Base-by-base conservation (phyloP, 129 eudicot genomes). In the Flaveria linearis region DNA sequence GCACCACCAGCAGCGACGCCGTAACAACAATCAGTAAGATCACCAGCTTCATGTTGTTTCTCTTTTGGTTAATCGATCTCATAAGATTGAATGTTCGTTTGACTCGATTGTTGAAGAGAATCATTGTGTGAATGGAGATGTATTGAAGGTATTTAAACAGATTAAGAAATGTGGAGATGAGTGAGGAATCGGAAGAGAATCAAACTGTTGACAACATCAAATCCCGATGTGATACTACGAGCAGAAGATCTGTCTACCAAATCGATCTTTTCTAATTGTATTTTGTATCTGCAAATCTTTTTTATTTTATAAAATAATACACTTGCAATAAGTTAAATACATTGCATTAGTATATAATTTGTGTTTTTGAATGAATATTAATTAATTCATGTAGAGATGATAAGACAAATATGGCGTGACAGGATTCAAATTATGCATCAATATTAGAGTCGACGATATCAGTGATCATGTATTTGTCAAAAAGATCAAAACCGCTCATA, bases 1-100 rank as follows among this genome's bases (percentile, higher is more conserved):
- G 92, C 76, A 85, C 71, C 41, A 80, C 82, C 30, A 88, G 58
- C 22, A 88, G 75, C 45, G 83, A 83, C 43, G 84, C 84, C 3
- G 87, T 46, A 22, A 87, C 73, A 2, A 85, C 30, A 2, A 61
- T 64, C 46, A 88, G 80, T 33, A 88, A 67, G 16, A 66, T 76
- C 66, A 68, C 58, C 63, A 83, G 17, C 50, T 73, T 80, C 83
- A 80, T 72, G 65, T 64, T 17, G 8, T 14, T 26, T 41, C 3
- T 47, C 14, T 78, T 71, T 33, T 63, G 41, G 1, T 36, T 36
- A 15, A 30, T 60, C 42, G 43, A 22, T 49, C 28, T 69, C 58
- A 76, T 76, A 49, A 51, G 36, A 26, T 61, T 22, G 72, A 46
- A 51, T 28, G 0, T 47, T 60, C 2, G 41, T 13, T 36, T 36